Base-by-base conservation (phyloP, 1,284 basidiomycete species). In the Cryptococcus sp. region DNA sequence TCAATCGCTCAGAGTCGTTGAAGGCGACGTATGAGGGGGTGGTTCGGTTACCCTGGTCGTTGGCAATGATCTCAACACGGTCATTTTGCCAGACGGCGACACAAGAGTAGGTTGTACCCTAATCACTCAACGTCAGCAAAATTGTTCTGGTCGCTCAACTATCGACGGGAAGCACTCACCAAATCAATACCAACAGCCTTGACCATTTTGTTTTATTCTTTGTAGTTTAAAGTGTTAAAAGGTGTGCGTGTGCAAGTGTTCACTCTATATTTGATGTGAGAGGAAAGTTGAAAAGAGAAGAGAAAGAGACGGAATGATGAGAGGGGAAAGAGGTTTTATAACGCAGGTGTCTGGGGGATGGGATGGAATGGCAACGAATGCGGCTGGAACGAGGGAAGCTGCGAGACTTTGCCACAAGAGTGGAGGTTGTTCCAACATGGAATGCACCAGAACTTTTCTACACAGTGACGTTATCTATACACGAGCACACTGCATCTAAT, bases 71-170 rank as follows among this genome's bases (percentile, higher is more conserved):
- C 83, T 97, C 94, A 68, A 97, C 94, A 76, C 93, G 91, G 84
- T 97, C 93, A 72, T 96, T 93, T 83, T 93, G 90, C 93, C 93
- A 97, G 68, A 96, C 93, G 84, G 90, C 93, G 71, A 94, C 88
- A 77, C 87, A 89, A 19, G 88, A 89, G 80, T 81, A 82, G 67
- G 81, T 82, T 35, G 91, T 93, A 74, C 91, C 91, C 89, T 45
- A 39, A 19, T 45, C 51, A 41, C 23, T 40, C 51, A 15, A 16
- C 20, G 40, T 53, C 40, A 53, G 51, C 50, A 5, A 23, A 22
- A 10, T 16, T 15, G 39, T 40, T 44, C 20, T 6, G 6, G n/a
- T 45, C 48, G 5, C 5, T 27, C 38, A 39, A 47, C n/a, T 15
- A 45, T 27, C 16, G 22, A 23, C 53, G 27, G 20, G 11, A 22